These are phyloP conservation scores for Malassezia sp. DNA, from an alignment of 1,284 basidiomycete genomes.

Conservation along the genomic window DNA sequence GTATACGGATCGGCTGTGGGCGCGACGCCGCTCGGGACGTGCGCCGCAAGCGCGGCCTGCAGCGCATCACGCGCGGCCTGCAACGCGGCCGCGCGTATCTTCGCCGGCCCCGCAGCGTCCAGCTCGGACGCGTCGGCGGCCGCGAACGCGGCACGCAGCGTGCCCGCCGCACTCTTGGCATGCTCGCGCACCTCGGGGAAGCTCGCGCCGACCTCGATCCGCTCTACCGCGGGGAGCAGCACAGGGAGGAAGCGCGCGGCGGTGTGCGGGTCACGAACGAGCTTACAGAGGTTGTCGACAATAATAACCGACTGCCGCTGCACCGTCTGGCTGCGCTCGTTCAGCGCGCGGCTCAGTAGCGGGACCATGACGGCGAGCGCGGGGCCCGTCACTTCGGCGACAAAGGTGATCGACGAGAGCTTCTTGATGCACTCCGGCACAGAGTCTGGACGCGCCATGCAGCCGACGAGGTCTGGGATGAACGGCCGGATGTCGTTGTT, in stretches of 20 bases:
- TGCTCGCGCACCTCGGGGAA: constrained; percentile 70
- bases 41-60: constrained; percentile 26
- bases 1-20: constrained; percentile 34
- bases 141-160: constrained; percentile 31
- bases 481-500: constrained; percentile 88
- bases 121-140: constrained; percentile 21
- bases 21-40: constrained; percentile 24
- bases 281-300: constrained; percentile 92
- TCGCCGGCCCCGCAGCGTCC: constrained; percentile 33
- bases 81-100: constrained; percentile 3
- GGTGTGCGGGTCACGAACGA: constrained; percentile 80
- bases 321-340: constrained; percentile 75
- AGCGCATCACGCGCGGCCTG: constrained; percentile 24
- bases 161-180: constrained; percentile 36
- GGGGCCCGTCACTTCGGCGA: constrained; percentile 90
- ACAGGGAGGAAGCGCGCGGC: constrained; percentile 79
- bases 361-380: constrained; percentile 93
- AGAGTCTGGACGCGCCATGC: constrained; percentile 70
- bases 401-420: constrained; percentile 85
- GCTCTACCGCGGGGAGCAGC: constrained; percentile 80
- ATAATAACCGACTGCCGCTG: constrained; percentile 66
- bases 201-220: constrained; percentile 77
- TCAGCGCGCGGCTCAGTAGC: constrained; percentile 77
- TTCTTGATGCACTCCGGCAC: constrained; percentile 92
- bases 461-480: constrained; percentile 71